Evolutionary conservation across 2,329 filamentous ascomycete genomes (phyloP).

Genomic region (Ceratocystis alfenasii): DNA sequence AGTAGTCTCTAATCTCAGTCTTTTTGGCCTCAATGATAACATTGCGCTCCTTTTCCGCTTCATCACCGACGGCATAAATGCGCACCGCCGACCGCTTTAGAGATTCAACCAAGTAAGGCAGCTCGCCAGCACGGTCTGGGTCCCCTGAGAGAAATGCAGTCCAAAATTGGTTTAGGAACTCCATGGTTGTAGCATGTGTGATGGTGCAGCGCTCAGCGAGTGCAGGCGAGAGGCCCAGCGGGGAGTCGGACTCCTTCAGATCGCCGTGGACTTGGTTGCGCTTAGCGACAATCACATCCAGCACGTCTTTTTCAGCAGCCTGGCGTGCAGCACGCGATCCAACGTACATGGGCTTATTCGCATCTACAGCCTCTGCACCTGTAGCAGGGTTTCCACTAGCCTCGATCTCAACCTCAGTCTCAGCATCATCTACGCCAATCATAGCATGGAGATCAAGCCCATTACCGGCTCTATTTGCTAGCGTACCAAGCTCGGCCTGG

Average conservation of each 20-base stretch:
- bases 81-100: constrained; percentile 64
- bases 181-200: constrained; percentile 84
- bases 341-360: constrained; percentile 43
- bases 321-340: constrained; percentile 54
- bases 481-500: constrained; percentile 46
- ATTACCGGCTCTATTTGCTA: constrained; percentile 37
- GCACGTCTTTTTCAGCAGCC: constrained; percentile 56
- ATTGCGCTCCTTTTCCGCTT: constrained; percentile 64
- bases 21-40: constrained; percentile 55
- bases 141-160: constrained; percentile 81
- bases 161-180: constrained; percentile 98
- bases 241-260: constrained; percentile 35
- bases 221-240: constrained; percentile 43
- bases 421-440: constrained; percentile 59
- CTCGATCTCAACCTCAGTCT: constrained; percentile 43
- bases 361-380: constrained; percentile 23
- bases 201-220: constrained; percentile 47
- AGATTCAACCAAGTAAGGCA: constrained; percentile 71
- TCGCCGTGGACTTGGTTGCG: constrained; percentile 47
- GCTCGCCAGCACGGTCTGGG: constrained; percentile 63
- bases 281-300: constrained; percentile 51
- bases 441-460: constrained; percentile 49
- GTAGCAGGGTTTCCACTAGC: background rate
- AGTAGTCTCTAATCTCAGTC: constrained; percentile 57
- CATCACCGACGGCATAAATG: constrained; percentile 66